phyloP scores from a whole-genome alignment of 768 basidiomycete species.

The Xerocomus potaroensis region DNA sequence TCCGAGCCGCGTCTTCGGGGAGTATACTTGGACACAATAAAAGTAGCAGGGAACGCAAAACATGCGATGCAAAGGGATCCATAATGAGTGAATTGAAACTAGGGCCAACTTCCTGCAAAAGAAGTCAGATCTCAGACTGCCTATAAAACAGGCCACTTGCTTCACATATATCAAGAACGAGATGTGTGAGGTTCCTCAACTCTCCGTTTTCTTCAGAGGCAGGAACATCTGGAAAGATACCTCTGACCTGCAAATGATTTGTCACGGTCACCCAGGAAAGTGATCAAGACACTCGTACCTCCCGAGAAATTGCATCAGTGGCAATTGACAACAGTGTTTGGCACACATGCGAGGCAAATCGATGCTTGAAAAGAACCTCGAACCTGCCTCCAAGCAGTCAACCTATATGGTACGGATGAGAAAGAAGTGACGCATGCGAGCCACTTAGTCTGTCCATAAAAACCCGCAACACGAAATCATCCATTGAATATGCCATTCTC shows the following conservation, averaged over 20 bases:
- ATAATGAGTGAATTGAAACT: slow-evolving; percentile 61
- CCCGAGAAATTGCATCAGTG: slow-evolving; percentile 58
- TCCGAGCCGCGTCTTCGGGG: slow-evolving; percentile 34
- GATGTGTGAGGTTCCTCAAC: slow-evolving; percentile 57
- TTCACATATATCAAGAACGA: slow-evolving; percentile 61
- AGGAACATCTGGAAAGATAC: slow-evolving; percentile 47
- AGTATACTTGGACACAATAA: slow-evolving; percentile 66
- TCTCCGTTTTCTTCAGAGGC: slow-evolving; percentile 56
- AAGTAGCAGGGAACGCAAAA: slow-evolving; percentile 72
- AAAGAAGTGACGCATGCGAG: slow-evolving; percentile 56
- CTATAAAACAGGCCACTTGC: slow-evolving; percentile 35
- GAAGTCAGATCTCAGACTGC: slow-evolving; percentile 13
- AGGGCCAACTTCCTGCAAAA: slow-evolving; percentile 63
- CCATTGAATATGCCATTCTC: slow-evolving; percentile 88
- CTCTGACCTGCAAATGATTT: slow-evolving; percentile 40
- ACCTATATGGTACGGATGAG: slow-evolving; percentile 5
- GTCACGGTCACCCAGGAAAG: not conserved
- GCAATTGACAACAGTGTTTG: slow-evolving; percentile 81
- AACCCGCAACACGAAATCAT: slow-evolving; percentile 91
- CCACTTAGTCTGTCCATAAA: slow-evolving; percentile 84
- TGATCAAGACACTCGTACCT: slow-evolving; percentile 40
- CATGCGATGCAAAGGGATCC: slow-evolving; percentile 90
- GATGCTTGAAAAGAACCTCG: slow-evolving; percentile 62
- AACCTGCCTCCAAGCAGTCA: slow-evolving; percentile 40
- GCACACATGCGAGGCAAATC: slow-evolving; percentile 94